Evolutionary conservation across 345 rosid species (phyloP).

Genomic region (Pelargonium nanum): DNA sequence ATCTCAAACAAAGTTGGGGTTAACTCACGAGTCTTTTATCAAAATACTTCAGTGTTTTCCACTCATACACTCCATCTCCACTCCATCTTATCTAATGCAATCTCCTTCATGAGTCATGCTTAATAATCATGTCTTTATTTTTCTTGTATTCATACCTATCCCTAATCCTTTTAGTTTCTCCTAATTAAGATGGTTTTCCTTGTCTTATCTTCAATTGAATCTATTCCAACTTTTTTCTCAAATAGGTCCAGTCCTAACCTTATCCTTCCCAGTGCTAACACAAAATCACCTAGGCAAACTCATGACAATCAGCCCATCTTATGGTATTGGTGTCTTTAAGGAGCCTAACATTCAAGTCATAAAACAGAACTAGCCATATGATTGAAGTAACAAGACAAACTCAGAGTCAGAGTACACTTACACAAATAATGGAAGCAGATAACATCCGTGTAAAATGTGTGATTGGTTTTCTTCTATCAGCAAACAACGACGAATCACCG

Average conservation of each 20-base stretch:
- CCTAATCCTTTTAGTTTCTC: background rate
- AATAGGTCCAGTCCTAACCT: background rate
- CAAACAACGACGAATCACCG: background rate
- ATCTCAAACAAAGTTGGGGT: background rate
- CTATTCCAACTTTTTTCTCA: no score
- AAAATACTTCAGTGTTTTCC: background rate
- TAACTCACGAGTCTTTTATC: background rate
- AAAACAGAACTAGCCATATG: background rate
- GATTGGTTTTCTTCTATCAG: background rate
- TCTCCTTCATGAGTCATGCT: background rate
- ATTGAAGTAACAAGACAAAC: background rate
- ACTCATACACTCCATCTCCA: background rate
- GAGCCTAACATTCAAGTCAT: background rate
- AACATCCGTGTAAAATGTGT: background rate
- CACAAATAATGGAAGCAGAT: background rate
- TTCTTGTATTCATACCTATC: background rate
- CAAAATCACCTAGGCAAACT: background rate
- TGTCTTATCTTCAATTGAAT: no score
- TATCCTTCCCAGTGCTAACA: background rate
- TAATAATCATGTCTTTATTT: background rate
- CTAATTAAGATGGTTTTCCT: background rate
- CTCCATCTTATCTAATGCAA: background rate
- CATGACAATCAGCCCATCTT: background rate
- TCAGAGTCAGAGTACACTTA: background rate
- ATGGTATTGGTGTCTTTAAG: no score